Percentiles rank a stretch among this genome's conserved stretches.
phyloP scores from a whole-genome alignment of 2,329 filamentous ascomycete species.

The Aspergillus carbonarius region DNA sequence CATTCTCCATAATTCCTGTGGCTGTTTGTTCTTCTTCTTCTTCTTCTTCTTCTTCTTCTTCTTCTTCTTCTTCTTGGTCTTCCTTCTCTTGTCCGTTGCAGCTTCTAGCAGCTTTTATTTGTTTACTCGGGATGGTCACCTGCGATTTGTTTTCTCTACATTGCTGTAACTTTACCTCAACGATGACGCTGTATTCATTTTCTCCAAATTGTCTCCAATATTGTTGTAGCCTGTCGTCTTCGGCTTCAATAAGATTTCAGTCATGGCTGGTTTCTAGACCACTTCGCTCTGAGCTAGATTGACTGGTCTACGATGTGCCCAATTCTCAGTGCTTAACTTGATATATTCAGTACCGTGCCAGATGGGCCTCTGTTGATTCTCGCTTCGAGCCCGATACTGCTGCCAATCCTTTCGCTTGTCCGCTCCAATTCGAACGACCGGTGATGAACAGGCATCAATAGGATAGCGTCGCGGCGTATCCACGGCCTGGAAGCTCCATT shows the following conservation, averaged over 20 bases:
- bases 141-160: conserved; percentile 24
- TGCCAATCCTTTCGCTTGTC: neutral
- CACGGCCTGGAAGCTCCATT: neutral
- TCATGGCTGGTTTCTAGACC: neutral
- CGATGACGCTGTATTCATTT: conserved; percentile 32
- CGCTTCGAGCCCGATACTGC: neutral
- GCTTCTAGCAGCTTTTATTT: conserved; percentile 23
- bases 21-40: conserved; percentile 14
- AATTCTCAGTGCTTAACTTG: neutral
- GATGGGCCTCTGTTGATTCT: neutral
- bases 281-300: neutral
- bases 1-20: conserved; percentile 21
- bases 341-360: neutral
- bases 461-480: neutral
- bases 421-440: neutral
- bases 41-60: too few species aligned
- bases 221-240: conserved; percentile 4
- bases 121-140: conserved; percentile 21
- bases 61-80: too few species aligned
- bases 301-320: neutral
- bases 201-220: conserved; percentile 7
- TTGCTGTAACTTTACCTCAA: conserved; percentile 34
- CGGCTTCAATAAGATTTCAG: neutral
- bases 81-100: conserved; percentile 19
- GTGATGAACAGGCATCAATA: neutral